These are phyloP conservation scores for Adiantum capillusveneris DNA, from an alignment of 75 land plant genomes.

Conservation along the genomic window DNA sequence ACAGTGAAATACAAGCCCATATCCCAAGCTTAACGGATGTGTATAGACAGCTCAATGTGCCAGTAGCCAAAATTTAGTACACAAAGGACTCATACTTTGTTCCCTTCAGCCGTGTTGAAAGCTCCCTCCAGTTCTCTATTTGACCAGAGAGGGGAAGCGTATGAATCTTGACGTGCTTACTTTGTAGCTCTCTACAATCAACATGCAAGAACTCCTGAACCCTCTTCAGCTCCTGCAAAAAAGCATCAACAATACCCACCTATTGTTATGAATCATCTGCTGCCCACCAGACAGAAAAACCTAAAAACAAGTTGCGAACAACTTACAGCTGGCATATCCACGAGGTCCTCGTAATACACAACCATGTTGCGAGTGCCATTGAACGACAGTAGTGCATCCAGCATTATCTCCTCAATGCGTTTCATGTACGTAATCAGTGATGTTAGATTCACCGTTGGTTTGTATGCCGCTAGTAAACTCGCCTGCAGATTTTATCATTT, in stretches of 20 bases:
- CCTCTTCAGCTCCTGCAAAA: slow-evolving; percentile 38
- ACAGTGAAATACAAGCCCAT: too few relatives aligned
- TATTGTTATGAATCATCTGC: too few relatives aligned
- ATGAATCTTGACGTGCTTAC: slow-evolving; percentile 72
- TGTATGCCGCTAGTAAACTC: slow-evolving; percentile 28
- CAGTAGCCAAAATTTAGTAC: too few relatives aligned
- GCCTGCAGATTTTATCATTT: slow-evolving; percentile 55
- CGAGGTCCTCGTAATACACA: slow-evolving; percentile 40
- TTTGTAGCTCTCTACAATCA: slow-evolving; percentile 33
- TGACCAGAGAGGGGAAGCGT: slow-evolving; percentile 35
- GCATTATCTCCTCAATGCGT: slow-evolving; percentile 22
- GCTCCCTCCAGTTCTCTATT: slow-evolving; percentile 55
- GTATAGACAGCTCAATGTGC: too few relatives aligned
- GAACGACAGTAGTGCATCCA: slow-evolving; percentile 29
- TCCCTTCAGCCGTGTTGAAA: slow-evolving; percentile 38
- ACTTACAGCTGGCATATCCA: slow-evolving; percentile 14
- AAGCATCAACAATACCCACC: too few relatives aligned
- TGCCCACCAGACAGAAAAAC: too few relatives aligned
- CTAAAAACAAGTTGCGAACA: slow-evolving; percentile 1
- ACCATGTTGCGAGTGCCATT: slow-evolving; percentile 22
- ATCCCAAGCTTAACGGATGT: too few relatives aligned
- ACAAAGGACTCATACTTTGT: slow-evolving; percentile 38
- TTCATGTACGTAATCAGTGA: slow-evolving; percentile 16
- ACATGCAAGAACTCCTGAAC: slow-evolving; percentile 54
- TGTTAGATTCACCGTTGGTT: slow-evolving; percentile 30